Evolutionary conservation across 176 grass and related monocot species (phyloP), one percentile per base, ranked within the genome.

Genomic region (Miscanthus lutarioriparius): DNA sequence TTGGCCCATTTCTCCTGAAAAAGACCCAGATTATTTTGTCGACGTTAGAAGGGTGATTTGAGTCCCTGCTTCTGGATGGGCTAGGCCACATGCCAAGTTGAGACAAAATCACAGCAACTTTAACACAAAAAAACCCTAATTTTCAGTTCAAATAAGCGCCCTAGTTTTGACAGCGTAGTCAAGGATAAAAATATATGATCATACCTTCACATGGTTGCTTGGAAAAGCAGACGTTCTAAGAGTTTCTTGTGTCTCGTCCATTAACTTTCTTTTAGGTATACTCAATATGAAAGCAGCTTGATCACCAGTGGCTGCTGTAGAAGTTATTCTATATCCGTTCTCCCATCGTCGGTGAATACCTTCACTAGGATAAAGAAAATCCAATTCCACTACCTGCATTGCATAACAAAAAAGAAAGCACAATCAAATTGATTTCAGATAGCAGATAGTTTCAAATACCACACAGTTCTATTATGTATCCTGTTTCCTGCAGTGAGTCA

Each of bases 291-390:
- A 98, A 77, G 95, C 95, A 82, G 95, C 95, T 87, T 95, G 95
- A 91, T 98, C 95, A 69, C 79, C 80, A 82, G 95, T 98, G 53
- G 95, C 95, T 40, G 95, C 95, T 45, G 90, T 93, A 47, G 95
- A 94, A 75, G 95, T 98, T 85, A 98, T 98, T 86, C 95, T 93
- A 80, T 92, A 98, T 43, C 95, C 95, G 53, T 75, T 89, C 89
- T 95, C 95, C 95, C 95, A 98, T 82, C 92, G 77, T 56, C 92
- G 83, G 72, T 98, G 95, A 65, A 98, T 98, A 72, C 92, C 95
- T 86, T 98, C 95, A 87, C 95, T 98, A 44, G 95, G 95, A 84
- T 95, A 98, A 72, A 98, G 91, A 91, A 98, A 98, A 91, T 98
- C 95, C 40, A 98, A 85, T 84, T 98, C 95, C 72, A 98, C 95